Evolutionary conservation across 352 stramenopile genomes (phyloP).

Genomic region (Globisporangium nagaii): DNA sequence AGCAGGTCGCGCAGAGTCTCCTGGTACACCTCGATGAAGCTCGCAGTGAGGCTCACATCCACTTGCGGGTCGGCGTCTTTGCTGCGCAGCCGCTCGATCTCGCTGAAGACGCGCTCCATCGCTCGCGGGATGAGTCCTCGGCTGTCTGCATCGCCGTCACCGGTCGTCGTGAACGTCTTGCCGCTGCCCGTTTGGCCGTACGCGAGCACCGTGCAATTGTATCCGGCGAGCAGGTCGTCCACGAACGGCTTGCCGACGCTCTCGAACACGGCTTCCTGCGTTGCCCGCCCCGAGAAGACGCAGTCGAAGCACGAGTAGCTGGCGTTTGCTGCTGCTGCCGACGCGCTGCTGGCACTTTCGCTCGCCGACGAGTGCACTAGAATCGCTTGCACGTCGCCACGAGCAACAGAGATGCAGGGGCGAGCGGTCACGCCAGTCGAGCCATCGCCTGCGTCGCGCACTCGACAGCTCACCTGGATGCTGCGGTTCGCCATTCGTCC

Average conservation of each 20-base stretch:
- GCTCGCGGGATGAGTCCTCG: slow-evolving; percentile 34
- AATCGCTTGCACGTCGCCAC: slow-evolving; percentile 2
- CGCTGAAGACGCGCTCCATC: slow-evolving; percentile 27
- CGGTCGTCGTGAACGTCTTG: slow-evolving; percentile 60
- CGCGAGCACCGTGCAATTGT: slow-evolving; percentile 69
- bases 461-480: slow-evolving; percentile 63
- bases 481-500: slow-evolving; percentile 23
- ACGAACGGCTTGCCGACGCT: slow-evolving; percentile 42
- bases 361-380: neutral
- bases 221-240: slow-evolving; percentile 43
- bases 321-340: neutral
- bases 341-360: neutral
- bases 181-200: slow-evolving; percentile 70
- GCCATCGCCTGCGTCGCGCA: slow-evolving; percentile 17
- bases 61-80: slow-evolving; percentile 15
- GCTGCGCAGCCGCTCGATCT: slow-evolving; percentile 8
- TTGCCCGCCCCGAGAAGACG: slow-evolving; percentile 32
- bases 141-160: slow-evolving; percentile 1
- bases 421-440: neutral
- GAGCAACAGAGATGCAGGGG: neutral
- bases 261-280: slow-evolving; percentile 40
- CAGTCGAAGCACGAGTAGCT: slow-evolving; percentile 34
- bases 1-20: slow-evolving; percentile 61
- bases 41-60: slow-evolving; percentile 33
- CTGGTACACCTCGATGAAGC: slow-evolving; percentile 71